Evolutionary conservation across 352 stramenopile species (phyloP).

Genomic region (Phytophthora macrochlamydospora): DNA sequence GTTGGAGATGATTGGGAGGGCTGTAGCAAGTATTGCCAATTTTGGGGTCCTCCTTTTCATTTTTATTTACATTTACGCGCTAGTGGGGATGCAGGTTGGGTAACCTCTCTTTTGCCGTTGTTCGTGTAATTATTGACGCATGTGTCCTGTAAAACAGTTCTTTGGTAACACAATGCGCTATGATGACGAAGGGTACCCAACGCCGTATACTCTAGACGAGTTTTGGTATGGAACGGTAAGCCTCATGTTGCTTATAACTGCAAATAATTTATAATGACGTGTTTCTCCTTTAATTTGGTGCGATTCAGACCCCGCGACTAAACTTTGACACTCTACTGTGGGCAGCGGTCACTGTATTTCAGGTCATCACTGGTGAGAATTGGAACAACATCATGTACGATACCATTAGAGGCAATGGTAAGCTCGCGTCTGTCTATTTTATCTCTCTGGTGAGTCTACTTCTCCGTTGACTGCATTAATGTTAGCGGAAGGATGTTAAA

Average conservation of each 20-base stretch:
- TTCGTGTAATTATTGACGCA: background rate
- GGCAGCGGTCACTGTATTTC: conserved; percentile 88
- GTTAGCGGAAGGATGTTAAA: background rate
- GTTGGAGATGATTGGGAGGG: conserved; percentile 88
- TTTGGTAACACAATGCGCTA: conserved; percentile 96
- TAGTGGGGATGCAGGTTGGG: conserved; percentile 86
- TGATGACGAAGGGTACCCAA: conserved; percentile 76
- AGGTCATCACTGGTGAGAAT: conserved; percentile 95
- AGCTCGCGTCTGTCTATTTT: conserved; percentile 81
- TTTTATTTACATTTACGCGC: conserved; percentile 95
- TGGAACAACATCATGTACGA: conserved; percentile 96
- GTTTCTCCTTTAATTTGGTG: background rate
- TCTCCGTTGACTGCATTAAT: background rate
- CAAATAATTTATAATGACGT: background rate
- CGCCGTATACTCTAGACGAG: conserved; percentile 39
- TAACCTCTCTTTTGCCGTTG: conserved; percentile 2
- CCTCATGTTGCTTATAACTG: conserved; percentile 1
- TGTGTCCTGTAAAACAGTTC: conserved; percentile 52
- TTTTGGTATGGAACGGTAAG: conserved; percentile 72
- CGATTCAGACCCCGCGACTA: conserved; percentile 56
- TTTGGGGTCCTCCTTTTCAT: conserved; percentile 94
- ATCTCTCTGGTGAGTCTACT: conserved; percentile 65
- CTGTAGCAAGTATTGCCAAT: conserved; percentile 93
- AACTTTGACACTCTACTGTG: conserved; percentile 92
- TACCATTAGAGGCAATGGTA: conserved; percentile 80